Base-by-base conservation (phyloP, 306 rosid genomes). In the Ormosia emarginata region DNA sequence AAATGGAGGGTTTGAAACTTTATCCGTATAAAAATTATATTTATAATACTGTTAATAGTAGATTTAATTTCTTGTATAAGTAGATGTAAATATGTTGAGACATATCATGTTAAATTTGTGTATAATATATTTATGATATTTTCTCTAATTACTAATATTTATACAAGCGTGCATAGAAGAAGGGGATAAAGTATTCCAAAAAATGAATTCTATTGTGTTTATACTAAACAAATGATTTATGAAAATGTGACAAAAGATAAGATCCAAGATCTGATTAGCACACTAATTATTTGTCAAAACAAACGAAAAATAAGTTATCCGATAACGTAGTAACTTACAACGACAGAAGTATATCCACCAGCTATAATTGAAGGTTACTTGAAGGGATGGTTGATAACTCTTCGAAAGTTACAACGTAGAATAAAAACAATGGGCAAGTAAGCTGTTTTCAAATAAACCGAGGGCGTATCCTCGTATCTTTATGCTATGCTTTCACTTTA, bases 391-490 rank as follows among this genome's bases (percentile, higher is more conserved):
- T 7, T 67, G 46, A 55, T 43, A 68, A 13, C 11, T 5, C 1
- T 0, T 43, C 4, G 74, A 43, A 81, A 75, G 32, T 39, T 61
- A 81, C 80, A 56, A 14, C 8, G 32, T 3, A 3, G 9, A 17
- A 17, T 15, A 13, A 65, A 82, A 86, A 82, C 93, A 67, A 63
- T 10, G 85, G 84, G 86, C 84, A 4, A 18, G 9, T 41, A 17
- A 13, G 67, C 15, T 79, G 85, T 77, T 88, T 84, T 73, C 39
- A 18, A 39, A 13, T 47, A 78, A 81, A 74, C 87, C 41, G 67
- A 59, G 75, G 86, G 77, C 89, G 67, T 6, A 1, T 18, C 1
- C 3, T 32, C 15, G 8, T 6, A 8, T 17, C 0, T 41, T 73
- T 34, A 40, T 62, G 47, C 12, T 63, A 24, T 24, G 17, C 40